These are phyloP conservation scores for Nitzschia inconspicua DNA, from an alignment of 108 stramenopile species.

Conservation along the genomic window DNA sequence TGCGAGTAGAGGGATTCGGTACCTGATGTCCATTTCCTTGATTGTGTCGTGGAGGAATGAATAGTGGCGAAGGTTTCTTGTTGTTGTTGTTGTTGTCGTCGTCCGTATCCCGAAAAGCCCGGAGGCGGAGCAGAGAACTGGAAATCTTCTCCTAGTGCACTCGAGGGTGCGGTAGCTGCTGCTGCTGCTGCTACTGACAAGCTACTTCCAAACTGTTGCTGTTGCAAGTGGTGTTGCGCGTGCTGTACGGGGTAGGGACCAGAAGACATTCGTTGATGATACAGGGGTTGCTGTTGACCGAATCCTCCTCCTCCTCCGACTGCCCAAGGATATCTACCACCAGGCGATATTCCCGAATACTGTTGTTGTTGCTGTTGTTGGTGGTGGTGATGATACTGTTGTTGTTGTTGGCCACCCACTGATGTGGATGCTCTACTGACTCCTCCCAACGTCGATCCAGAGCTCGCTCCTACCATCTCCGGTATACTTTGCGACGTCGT, in stretches of 20 bases:
- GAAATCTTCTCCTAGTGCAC: too few species aligned
- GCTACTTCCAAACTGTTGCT: too few species aligned
- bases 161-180: not conserved
- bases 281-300: too few species aligned
- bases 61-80: not conserved
- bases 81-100: not conserved
- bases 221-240: too few species aligned
- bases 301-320: too few species aligned
- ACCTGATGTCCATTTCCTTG: not conserved
- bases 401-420: not conserved
- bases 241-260: too few species aligned
- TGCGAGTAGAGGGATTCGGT: not conserved
- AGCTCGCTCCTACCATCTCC: constrained; percentile 22
- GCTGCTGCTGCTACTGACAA: not conserved
- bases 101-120: not conserved
- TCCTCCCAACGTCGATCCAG: constrained; percentile 15
- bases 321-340: too few species aligned
- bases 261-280: too few species aligned
- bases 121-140: not conserved
- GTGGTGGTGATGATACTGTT: not conserved
- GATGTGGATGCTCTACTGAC: not conserved
- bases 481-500: constrained; percentile 5
- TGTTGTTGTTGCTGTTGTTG: constrained; percentile 1
- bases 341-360: too few species aligned
- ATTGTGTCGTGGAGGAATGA: not conserved